phyloP scores from a whole-genome alignment of 2,329 filamentous ascomycete genomes.

The Bimuria novae-zelandiae region DNA sequence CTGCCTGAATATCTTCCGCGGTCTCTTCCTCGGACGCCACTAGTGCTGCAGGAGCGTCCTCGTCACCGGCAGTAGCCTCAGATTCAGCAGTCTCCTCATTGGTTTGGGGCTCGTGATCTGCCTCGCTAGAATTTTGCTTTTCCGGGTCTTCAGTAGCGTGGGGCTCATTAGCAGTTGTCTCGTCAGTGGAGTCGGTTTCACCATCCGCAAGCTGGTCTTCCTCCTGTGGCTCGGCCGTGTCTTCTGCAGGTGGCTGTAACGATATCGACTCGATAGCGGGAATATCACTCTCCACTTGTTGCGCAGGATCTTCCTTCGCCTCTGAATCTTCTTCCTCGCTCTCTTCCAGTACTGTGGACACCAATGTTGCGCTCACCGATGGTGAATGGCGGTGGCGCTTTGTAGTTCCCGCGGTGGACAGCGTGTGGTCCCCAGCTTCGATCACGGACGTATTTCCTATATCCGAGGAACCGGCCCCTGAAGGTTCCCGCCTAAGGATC shows the following conservation, averaged over 20 bases:
- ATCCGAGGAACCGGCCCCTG: slow-evolving; percentile 26
- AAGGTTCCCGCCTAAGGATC: slow-evolving; percentile 45
- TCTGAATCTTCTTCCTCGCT: slow-evolving; percentile 70
- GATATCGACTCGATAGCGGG: slow-evolving; percentile 16
- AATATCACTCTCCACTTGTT: slow-evolving; percentile 12
- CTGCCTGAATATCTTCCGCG: slow-evolving; percentile 11
- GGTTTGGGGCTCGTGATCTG: slow-evolving; percentile 15
- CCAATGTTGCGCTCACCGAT: slow-evolving; percentile 72
- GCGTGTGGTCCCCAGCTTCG: slow-evolving; percentile 49
- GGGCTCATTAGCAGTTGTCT: slow-evolving; percentile 12
- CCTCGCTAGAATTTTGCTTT: slow-evolving; percentile 24
- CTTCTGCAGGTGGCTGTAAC: slow-evolving; percentile 29
- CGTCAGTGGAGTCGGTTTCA: slow-evolving; percentile 15
- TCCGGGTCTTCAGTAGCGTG: slow-evolving; percentile 18
- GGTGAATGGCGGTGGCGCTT: slow-evolving; percentile 83
- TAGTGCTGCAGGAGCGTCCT: neutral
- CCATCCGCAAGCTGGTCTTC: slow-evolving; percentile 6
- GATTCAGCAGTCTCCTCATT: slow-evolving; percentile 15
- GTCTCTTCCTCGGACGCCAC: neutral
- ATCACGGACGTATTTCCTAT: slow-evolving; percentile 24
- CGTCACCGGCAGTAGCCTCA: slow-evolving; percentile 4
- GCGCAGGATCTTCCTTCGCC: slow-evolving; percentile 22
- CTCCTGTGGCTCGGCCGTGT: slow-evolving; percentile 16
- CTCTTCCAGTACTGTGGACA: slow-evolving; percentile 81
- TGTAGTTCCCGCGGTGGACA: slow-evolving; percentile 69